Percentiles rank a stretch among this genome's conserved stretches.
Conservation (phyloP, 2,329 filamentous ascomycete genomes). For the Teratosphaeria pseudoeucalypti region DNA sequence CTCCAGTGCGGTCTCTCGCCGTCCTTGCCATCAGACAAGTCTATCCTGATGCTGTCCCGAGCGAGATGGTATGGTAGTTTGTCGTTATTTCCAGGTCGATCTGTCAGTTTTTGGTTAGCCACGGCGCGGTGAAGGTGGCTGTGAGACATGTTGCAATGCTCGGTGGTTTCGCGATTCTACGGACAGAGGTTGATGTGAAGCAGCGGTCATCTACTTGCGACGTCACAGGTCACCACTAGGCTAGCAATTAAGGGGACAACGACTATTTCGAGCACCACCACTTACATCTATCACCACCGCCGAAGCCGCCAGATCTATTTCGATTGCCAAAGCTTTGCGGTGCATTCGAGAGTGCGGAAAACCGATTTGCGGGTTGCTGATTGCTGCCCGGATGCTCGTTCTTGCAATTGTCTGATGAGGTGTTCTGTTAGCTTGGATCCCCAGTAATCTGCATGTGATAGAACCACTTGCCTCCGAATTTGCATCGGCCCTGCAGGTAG, state of each 20-base stretch:
- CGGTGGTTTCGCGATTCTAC: background rate
- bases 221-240: background rate
- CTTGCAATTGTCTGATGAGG: constrained; percentile 46
- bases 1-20: constrained; percentile 71
- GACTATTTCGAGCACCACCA: background rate
- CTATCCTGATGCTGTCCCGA: constrained; percentile 44
- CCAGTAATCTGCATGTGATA: constrained; percentile 32
- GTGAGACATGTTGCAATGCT: background rate
- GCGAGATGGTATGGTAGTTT: constrained; percentile 39
- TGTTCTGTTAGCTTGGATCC: constrained; percentile 1
- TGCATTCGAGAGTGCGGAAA: constrained; percentile 39
- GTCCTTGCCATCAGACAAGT: constrained; percentile 47
- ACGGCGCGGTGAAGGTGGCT: background rate
- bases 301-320: constrained; percentile 14
- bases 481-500: constrained; percentile 56
- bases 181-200: background rate
- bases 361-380: constrained; percentile 42
- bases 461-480: constrained; percentile 45
- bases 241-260: background rate
- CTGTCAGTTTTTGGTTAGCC: background rate
- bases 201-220: background rate
- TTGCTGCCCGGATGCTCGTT: constrained; percentile 47
- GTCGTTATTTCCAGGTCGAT: constrained; percentile 6
- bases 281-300: constrained; percentile 11
- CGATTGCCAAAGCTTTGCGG: constrained; percentile 16